These are phyloP conservation scores for Pseudomassariella vexata DNA, from an alignment of 2,329 filamentous ascomycete genomes.

Conservation along the genomic window DNA sequence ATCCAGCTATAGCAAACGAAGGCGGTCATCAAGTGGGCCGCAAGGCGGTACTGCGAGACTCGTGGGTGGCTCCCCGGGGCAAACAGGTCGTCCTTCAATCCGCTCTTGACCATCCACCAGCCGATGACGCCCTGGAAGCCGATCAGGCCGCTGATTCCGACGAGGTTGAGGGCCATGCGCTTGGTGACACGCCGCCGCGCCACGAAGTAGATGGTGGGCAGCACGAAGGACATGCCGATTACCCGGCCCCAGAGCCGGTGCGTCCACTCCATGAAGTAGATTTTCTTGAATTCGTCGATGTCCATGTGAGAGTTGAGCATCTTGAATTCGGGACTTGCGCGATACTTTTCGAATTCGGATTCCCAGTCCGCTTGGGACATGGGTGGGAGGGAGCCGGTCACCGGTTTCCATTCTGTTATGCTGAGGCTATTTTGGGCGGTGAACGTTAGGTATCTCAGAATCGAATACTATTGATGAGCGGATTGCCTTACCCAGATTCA, in stretches of 20 bases:
- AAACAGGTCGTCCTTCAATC: constrained; percentile 92
- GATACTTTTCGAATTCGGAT: constrained; percentile 88
- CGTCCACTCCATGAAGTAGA: constrained; percentile 99
- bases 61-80: constrained; percentile 84
- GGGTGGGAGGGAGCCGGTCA: constrained; percentile 86
- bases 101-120: constrained; percentile 99
- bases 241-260: constrained; percentile 92
- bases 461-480: no score
- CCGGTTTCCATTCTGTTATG: constrained; percentile 97
- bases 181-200: constrained; percentile 70
- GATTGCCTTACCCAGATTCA: constrained; percentile 86
- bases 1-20: constrained; percentile 93
- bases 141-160: constrained; percentile 82
- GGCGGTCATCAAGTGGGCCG: constrained; percentile 82
- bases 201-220: constrained; percentile 86
- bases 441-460: no score
- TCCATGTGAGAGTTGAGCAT: constrained; percentile 91
- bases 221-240: constrained; percentile 81
- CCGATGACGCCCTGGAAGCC: constrained; percentile 93
- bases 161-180: constrained; percentile 70
- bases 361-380: constrained; percentile 79
- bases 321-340: constrained; percentile 85
- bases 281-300: constrained; percentile 91
- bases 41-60: constrained; percentile 89
- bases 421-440: constrained; percentile 48